Evolutionary conservation across 1,284 basidiomycete species (phyloP), one percentile per base, ranked within the genome.

Genomic region (Caloboletus inedulis): DNA sequence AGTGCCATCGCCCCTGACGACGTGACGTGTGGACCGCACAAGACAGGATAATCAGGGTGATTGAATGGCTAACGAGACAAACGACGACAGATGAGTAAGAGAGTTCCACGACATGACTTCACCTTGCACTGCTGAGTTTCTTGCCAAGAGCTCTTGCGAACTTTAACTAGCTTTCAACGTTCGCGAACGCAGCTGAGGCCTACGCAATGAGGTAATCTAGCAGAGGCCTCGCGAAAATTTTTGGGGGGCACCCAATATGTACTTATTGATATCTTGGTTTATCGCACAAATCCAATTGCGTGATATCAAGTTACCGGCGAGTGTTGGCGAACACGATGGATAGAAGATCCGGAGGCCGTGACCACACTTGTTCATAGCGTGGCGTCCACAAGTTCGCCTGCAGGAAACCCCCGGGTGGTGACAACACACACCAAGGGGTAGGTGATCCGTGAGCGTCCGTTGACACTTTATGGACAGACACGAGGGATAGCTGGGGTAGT

Each of bases 331-430:
- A 49, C 50, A 58, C 53, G 62, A 52, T 53, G 56, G 12, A 42
- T 27, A 41, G 52, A 59, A 56, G 62, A 66, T 67, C 62, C 62
- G 62, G 42, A 50, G 51, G 55, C 45, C 39, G 21, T 61, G 48
- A 42, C 49, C 43, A 19, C n/a, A 25, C 39, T 39, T 31, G 43
- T 18, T 50, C 47, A 37, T 52, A 41, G 43, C 52, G 53, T 65
- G 62, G 50, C 40, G 18, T 51, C 57, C 60, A 56, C 51, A 55
- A 63, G 64, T 53, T 44, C 59, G 59, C 62, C 55, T 63, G 63
- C 61, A 63, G 59, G 62, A 50, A 14, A 53, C 45, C 34, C 47
- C 39, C 19, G 43, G 45, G 48, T 51, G 45, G 49, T 45, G 46
- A 40, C 42, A 44, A 46, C 23, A 30, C 53, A 47, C 40, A 19